Conservation (phyloP, 2,329 filamentous ascomycete species). For the Calonectria hongkongensis region DNA sequence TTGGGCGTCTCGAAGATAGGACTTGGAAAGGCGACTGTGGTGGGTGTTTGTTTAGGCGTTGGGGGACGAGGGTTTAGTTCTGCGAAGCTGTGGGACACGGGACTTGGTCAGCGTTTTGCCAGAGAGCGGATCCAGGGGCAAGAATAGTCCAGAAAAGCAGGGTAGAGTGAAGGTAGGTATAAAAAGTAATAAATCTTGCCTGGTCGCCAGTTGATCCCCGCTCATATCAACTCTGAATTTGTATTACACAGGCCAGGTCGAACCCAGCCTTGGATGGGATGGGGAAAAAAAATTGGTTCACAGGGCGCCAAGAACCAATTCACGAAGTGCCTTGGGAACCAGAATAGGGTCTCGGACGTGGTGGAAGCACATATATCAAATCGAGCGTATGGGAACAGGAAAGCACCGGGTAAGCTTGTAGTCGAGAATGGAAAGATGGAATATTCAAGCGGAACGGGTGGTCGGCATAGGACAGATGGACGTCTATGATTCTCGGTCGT, state of each 20-base stretch:
- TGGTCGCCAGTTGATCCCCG: conserved; percentile 74
- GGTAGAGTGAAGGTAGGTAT: conserved; percentile 15
- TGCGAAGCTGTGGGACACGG: conserved; percentile 72
- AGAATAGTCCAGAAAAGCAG: conserved; percentile 40
- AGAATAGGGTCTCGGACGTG: conserved; percentile 43
- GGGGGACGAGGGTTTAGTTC: conserved; percentile 77
- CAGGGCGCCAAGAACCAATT: conserved; percentile 34
- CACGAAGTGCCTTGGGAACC: conserved; percentile 22
- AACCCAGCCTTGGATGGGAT: conserved; percentile 40
- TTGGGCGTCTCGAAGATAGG: conserved; percentile 75
- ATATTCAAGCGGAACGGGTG: conserved; percentile 40
- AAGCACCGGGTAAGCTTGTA: conserved; percentile 17
- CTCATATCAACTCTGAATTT: conserved; percentile 74
- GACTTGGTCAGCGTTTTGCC: conserved; percentile 60
- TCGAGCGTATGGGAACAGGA: conserved; percentile 31
- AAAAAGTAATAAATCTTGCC: conserved; percentile 62
- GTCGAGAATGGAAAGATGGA: conserved; percentile 31
- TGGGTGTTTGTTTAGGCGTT: conserved; percentile 75
- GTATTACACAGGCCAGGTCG: conserved; percentile 53
- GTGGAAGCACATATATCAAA: conserved; percentile 47
- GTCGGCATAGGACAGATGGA: conserved; percentile 41
- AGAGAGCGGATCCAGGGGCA: conserved; percentile 37
- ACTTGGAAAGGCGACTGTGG: conserved; percentile 71
- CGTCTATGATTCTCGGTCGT: conserved; percentile 48
- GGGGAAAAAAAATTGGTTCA: conserved; percentile 34